Evolutionary conservation across 192 early-diverging fungal species (phyloP).

Genomic region (Hyaloraphidium curvatum): DNA sequence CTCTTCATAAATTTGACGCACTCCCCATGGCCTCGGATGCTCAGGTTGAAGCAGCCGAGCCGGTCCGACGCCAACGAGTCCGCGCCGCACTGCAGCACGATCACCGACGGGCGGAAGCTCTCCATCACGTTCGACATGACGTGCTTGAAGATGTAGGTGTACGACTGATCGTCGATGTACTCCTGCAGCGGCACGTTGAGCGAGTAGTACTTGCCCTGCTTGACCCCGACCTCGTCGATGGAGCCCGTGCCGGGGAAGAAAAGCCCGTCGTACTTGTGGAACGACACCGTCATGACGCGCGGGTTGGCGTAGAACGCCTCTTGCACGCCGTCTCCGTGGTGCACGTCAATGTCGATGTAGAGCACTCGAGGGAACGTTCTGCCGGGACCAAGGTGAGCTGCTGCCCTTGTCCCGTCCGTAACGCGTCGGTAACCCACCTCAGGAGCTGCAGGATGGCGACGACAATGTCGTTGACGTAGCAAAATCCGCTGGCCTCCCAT

Average conservation of each 20-base stretch:
- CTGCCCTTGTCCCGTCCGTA: too few relatives aligned
- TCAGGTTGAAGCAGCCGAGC: slow-evolving; percentile 85
- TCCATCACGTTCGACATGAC: slow-evolving; percentile 75
- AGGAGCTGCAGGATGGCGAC: slow-evolving; percentile 56
- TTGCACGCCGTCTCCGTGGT: slow-evolving; percentile 38
- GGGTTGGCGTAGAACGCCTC: slow-evolving; percentile 86
- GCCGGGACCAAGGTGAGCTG: too few relatives aligned
- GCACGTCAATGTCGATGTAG: slow-evolving; percentile 8
- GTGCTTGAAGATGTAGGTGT: slow-evolving; percentile 76
- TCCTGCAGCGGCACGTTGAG: slow-evolving; percentile 89
- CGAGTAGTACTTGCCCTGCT: slow-evolving; percentile 75
- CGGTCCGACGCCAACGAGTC: slow-evolving; percentile 86
- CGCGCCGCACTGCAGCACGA: slow-evolving; percentile 90
- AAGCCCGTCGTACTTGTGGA: slow-evolving; percentile 82
- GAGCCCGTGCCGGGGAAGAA: slow-evolving; percentile 96
- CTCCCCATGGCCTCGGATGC: slow-evolving; percentile 80
- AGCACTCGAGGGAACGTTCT: slow-evolving; percentile 7
- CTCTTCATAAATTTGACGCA: slow-evolving; percentile 84
- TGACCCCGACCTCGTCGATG: slow-evolving; percentile 68
- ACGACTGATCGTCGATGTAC: slow-evolving; percentile 83
- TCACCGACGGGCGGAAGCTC: slow-evolving; percentile 69
- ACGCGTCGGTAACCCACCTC: slow-evolving; percentile 11
- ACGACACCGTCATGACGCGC: slow-evolving; percentile 88
- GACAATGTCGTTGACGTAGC: slow-evolving; percentile 91
- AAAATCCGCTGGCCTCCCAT: slow-evolving; percentile 77